phyloP scores from a whole-genome alignment of 176 grass and related monocot species.

The Juncus inflexus region DNA sequence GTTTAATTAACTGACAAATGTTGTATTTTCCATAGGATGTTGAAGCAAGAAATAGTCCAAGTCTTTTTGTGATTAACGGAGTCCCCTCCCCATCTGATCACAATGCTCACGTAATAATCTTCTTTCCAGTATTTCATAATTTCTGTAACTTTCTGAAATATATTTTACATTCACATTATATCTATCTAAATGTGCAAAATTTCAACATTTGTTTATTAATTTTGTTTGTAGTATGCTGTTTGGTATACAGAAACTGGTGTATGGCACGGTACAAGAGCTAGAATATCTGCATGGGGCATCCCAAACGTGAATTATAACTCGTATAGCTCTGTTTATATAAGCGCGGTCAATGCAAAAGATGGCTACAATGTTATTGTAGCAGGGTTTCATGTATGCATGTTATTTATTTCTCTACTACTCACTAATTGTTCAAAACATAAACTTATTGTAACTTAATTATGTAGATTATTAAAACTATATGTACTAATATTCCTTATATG shows the following conservation, averaged over 20 bases:
- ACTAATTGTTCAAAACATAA: too few relatives aligned
- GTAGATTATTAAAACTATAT: neutral
- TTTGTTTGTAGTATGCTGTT: constrained; percentile 6
- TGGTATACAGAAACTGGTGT: neutral
- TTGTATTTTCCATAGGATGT: too few relatives aligned
- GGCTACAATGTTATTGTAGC: neutral
- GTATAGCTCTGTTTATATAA: neutral
- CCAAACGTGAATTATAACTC: constrained; percentile 7
- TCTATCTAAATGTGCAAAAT: neutral
- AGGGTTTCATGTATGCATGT: constrained; percentile 17
- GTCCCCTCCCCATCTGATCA: neutral
- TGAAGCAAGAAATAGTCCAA: too few relatives aligned
- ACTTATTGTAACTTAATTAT: too few relatives aligned
- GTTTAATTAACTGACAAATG: too few relatives aligned
- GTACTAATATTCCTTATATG: constrained; percentile 5
- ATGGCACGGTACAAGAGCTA: neutral
- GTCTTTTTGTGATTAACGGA: too few relatives aligned
- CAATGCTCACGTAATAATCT: constrained; percentile 6
- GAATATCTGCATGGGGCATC: constrained; percentile 18
- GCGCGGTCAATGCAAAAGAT: neutral
- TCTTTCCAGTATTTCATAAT: neutral
- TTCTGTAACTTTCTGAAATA: neutral
- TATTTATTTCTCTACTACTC: neutral
- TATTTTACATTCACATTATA: neutral
- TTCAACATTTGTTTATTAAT: neutral